A percentile compares a stretch with the other conserved stretches of the same genome.
Evolutionary conservation across 257 asterid species (phyloP).

Genomic region (Solanum boliviense): DNA sequence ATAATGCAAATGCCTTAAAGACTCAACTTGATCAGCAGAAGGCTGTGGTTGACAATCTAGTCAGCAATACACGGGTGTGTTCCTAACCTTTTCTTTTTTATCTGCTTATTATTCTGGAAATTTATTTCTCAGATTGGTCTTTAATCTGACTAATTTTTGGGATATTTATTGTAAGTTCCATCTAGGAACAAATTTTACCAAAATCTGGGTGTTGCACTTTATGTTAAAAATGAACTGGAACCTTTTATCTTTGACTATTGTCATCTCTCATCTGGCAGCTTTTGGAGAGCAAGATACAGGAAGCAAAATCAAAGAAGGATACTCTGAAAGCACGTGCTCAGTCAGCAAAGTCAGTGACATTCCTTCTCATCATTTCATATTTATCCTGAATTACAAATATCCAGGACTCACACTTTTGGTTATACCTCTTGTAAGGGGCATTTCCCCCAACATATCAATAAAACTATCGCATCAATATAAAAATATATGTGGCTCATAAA

Average conservation of each 20-base stretch:
- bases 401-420: not conserved
- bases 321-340: constrained; percentile 98
- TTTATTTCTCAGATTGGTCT: not conserved
- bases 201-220: not conserved
- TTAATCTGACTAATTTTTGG: not conserved
- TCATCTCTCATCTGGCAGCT: constrained; percentile 37
- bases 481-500: not conserved
- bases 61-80: constrained; percentile 84
- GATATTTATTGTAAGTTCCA: not conserved
- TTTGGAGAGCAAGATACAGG: constrained; percentile 95
- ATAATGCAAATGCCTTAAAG: constrained; percentile 78
- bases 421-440: not conserved
- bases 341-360: constrained; percentile 77
- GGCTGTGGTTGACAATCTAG: constrained; percentile 71
- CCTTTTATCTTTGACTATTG: not conserved
- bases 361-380: not conserved
- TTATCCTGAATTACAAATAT: not conserved
- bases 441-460: not conserved
- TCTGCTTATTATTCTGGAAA: not conserved
- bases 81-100: not conserved
- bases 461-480: not conserved
- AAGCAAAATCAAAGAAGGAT: constrained; percentile 91
- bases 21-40: constrained; percentile 89
- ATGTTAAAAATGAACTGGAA: not conserved
- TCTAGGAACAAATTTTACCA: not conserved